A percentile compares a stretch with the other conserved stretches of the same genome.
phyloP scores from a whole-genome alignment of 2,329 filamentous ascomycete genomes.

The Dryadomyces quercivorus region DNA sequence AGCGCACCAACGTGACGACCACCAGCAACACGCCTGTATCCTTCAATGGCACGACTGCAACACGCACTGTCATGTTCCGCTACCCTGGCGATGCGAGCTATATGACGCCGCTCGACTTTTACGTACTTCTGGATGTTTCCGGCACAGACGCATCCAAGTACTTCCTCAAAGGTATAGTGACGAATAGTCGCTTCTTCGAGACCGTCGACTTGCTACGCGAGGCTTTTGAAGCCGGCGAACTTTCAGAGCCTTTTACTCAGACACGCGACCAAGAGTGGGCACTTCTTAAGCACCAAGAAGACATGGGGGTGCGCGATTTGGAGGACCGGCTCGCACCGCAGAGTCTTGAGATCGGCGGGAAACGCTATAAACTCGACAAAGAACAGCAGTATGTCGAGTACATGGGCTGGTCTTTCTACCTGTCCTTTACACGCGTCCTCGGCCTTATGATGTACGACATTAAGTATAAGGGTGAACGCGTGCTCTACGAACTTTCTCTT shows the following conservation, averaged over 20 bases:
- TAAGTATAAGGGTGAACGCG: conserved; percentile 33
- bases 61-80: conserved; percentile 28
- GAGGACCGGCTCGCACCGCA: conserved; percentile 24
- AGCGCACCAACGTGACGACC: conserved; percentile 19
- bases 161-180: conserved; percentile 29
- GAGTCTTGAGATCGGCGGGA: conserved; percentile 24
- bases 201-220: conserved; percentile 21
- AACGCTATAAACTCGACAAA: conserved; percentile 29
- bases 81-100: conserved; percentile 26
- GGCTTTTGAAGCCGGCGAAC: conserved; percentile 25
- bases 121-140: conserved; percentile 27
- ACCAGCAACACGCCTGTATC: conserved; percentile 23
- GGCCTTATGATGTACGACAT: conserved; percentile 37
- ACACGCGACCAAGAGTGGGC: conserved; percentile 22
- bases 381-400: conserved; percentile 35
- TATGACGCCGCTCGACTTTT: conserved; percentile 32
- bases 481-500: conserved; percentile 39
- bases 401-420: conserved; percentile 41
- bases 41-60: conserved; percentile 23
- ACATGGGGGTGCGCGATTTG: conserved; percentile 19
- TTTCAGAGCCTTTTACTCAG: conserved; percentile 17
- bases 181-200: conserved; percentile 25
- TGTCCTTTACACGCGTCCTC: conserved; percentile 28
- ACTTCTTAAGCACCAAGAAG: conserved; percentile 17
- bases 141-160: conserved; percentile 30